phyloP scores from a whole-genome alignment of 768 basidiomycete genomes.

The Tricholoma sp. region DNA sequence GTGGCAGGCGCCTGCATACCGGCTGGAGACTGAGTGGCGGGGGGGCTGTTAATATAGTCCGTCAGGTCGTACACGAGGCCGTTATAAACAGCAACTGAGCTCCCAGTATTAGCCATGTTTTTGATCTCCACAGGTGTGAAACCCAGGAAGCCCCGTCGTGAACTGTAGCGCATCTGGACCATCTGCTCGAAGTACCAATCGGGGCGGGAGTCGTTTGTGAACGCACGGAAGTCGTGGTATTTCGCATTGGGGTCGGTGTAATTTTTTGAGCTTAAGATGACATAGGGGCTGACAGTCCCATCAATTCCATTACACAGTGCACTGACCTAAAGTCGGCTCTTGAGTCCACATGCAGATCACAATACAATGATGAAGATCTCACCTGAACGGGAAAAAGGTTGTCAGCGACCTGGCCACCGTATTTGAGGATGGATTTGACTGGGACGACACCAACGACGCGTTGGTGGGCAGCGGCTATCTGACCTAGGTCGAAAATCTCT shows the following conservation, averaged over 20 bases:
- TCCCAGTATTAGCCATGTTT: constrained; percentile 57
- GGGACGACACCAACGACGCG: constrained; percentile 70
- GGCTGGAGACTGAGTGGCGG: constrained; percentile 44
- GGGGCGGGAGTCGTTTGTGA: constrained; percentile 83
- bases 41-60: constrained; percentile 68
- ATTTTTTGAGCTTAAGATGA: constrained; percentile 74
- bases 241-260: constrained; percentile 66
- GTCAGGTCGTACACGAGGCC: constrained; percentile 85
- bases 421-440: constrained; percentile 68
- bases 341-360: not conserved
- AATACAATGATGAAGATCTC: constrained; percentile 12
- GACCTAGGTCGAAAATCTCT: constrained; percentile 87
- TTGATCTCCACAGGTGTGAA: constrained; percentile 72
- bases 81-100: constrained; percentile 81
- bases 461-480: constrained; percentile 60
- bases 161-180: constrained; percentile 88
- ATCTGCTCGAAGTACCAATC: constrained; percentile 98
- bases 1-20: constrained; percentile 39
- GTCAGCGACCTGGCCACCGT: constrained; percentile 74
- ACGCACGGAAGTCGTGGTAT: constrained; percentile 96
- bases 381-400: constrained; percentile 94
- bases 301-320: constrained; percentile 87
- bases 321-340: constrained; percentile 53
- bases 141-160: constrained; percentile 85
- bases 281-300: constrained; percentile 80